Evolutionary conservation across 2,329 filamentous ascomycete species (phyloP).

Genomic region (Penicillium sp.): DNA sequence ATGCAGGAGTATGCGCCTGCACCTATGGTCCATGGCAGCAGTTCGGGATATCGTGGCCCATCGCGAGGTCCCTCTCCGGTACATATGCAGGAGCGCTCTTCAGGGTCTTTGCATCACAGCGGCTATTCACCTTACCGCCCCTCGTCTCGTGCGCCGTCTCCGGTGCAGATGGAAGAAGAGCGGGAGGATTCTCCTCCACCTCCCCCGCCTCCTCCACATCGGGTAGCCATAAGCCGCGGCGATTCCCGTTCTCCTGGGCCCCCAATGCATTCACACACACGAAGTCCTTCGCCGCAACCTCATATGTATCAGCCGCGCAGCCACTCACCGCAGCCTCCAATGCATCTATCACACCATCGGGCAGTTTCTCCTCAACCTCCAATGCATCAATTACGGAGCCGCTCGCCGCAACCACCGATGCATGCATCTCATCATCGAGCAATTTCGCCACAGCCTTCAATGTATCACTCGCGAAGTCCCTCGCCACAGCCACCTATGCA

Average conservation of each 20-base stretch:
- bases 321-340: conserved; percentile 9
- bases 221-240: conserved; percentile 54
- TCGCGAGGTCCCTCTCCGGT: conserved; percentile 30
- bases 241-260: conserved; percentile 20
- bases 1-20: conserved; percentile 3
- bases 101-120: background rate
- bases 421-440: conserved; percentile 5
- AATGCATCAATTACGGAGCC: conserved; percentile 8
- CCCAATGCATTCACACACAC: conserved; percentile 3
- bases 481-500: conserved; percentile 19
- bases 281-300: background rate
- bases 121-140: conserved; percentile 3
- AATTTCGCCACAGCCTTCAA: conserved; percentile 3
- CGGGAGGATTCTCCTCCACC: conserved; percentile 76
- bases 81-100: conserved; percentile 35
- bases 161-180: conserved; percentile 40
- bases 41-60: conserved; percentile 4
- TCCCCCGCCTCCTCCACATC: conserved; percentile 80
- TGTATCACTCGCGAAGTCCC: conserved; percentile 13
- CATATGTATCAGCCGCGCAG: conserved; percentile 21
- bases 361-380: conserved; percentile 5
- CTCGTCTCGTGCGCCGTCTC: conserved; percentile 27
- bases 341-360: conserved; percentile 2
- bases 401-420: conserved; percentile 16
- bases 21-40: conserved; percentile 4